Percentiles rank a stretch among this genome's conserved stretches.
Conservation (phyloP, 495 filamentous ascomycete species). For the Opeltia flavorubescens region DNA sequence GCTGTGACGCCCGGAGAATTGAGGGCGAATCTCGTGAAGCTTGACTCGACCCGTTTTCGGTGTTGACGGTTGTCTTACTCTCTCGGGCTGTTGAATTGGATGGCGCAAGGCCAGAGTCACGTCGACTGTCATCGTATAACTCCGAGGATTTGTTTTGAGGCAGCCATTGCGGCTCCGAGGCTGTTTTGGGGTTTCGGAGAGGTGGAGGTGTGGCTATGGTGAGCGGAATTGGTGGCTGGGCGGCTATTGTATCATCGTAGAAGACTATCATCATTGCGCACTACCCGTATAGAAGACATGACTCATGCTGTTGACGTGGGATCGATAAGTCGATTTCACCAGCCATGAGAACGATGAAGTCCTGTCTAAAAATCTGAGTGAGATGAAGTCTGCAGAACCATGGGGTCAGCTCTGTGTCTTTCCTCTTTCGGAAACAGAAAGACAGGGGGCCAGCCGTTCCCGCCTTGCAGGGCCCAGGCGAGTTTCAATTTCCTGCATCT, state of each 20-base stretch:
- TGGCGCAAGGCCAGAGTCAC: conserved; percentile 42
- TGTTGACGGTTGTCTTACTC: conserved; percentile 32
- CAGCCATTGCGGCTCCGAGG: conserved; percentile 4
- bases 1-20: conserved; percentile 7
- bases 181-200: conserved; percentile 12
- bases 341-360: neutral
- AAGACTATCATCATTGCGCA: conserved; percentile 18
- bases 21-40: conserved; percentile 13
- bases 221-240: conserved; percentile 40
- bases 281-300: neutral
- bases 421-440: neutral
- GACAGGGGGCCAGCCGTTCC: too few species aligned
- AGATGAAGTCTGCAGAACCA: neutral
- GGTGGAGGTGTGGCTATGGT: conserved; percentile 21
- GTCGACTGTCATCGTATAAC: conserved; percentile 21
- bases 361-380: neutral
- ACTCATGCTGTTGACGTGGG: too few species aligned
- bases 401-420: neutral
- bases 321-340: neutral
- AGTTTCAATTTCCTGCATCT: too few species aligned
- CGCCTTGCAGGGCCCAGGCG: too few species aligned
- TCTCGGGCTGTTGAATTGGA: conserved; percentile 21
- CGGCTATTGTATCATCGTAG: conserved; percentile 40
- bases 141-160: conserved; percentile 4
- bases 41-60: conserved; percentile 20